These are phyloP conservation scores for Metarhizium robertsii DNA, from an alignment of 2,329 filamentous ascomycete genomes.

Conservation along the genomic window DNA sequence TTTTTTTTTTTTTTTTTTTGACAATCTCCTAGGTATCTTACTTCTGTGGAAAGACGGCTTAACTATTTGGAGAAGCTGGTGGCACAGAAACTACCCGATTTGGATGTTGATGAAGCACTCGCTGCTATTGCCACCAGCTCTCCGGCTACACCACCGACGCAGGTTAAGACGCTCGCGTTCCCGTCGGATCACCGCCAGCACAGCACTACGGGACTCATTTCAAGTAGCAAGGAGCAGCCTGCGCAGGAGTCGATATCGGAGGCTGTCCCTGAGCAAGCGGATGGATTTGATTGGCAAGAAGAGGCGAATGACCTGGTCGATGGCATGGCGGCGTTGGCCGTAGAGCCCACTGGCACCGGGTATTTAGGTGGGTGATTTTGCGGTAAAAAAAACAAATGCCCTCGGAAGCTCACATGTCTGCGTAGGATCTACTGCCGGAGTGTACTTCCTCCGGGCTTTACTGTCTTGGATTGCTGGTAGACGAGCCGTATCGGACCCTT, in stretches of 20 bases:
- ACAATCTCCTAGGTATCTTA: constrained; percentile 12
- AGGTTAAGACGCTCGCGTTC: background rate
- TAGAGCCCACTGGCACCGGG: constrained; percentile 24
- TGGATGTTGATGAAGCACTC: constrained; percentile 2
- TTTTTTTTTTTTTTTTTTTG: background rate
- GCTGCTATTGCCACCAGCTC: background rate
- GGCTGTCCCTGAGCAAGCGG: constrained; percentile 18
- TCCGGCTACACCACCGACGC: background rate
- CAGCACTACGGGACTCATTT: background rate
- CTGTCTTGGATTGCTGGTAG: constrained; percentile 15
- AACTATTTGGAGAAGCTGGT: constrained; percentile 3
- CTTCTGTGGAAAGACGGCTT: constrained; percentile 5
- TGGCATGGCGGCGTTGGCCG: constrained; percentile 26
- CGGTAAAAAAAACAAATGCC: background rate
- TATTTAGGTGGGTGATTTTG: constrained; percentile 17
- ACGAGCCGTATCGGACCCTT: background rate
- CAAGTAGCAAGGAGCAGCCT: background rate
- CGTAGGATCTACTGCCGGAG: constrained; percentile 19
- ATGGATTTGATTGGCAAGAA: constrained; percentile 24
- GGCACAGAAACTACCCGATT: constrained; percentile 2
- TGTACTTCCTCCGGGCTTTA: constrained; percentile 20
- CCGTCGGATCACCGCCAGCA: background rate
- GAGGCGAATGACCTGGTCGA: constrained; percentile 21
- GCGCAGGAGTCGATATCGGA: constrained; percentile 15
- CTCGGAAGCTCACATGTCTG: background rate